phyloP scores from a whole-genome alignment of 352 stramenopile species.

The Ophiocytium majus region DNA sequence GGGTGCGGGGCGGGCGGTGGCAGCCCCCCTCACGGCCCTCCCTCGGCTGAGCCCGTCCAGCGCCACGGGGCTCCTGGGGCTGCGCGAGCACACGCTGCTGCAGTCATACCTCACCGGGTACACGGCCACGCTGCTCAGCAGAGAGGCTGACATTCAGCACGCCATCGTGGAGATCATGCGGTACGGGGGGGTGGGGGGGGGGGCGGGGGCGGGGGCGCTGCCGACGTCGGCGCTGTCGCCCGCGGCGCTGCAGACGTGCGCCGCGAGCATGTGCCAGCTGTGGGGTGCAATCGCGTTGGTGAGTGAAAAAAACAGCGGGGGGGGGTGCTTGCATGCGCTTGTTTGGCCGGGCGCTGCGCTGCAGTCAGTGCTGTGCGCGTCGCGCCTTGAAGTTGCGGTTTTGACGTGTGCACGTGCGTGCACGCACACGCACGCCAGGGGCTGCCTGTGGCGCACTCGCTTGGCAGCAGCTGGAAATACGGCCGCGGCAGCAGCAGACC shows the following conservation, averaged over 20 bases:
- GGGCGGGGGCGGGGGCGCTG: not conserved
- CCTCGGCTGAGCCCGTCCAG: conserved; percentile 30
- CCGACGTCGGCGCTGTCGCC: not conserved
- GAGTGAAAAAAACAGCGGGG: no score
- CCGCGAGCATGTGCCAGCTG: not conserved
- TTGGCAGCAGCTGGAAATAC: no score
- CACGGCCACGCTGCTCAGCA: not conserved
- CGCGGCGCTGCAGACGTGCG: not conserved
- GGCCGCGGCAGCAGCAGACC: no score
- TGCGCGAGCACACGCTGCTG: conserved; percentile 21
- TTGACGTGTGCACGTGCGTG: not conserved
- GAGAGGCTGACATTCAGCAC: not conserved
- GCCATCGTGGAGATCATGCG: not conserved
- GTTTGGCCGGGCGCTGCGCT: no score
- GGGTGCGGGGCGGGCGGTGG: not conserved
- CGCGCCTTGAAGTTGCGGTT: no score
- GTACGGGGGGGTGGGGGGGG: no score
- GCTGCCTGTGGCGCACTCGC: not conserved
- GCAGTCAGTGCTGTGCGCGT: no score
- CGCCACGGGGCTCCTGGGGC: conserved; percentile 33
- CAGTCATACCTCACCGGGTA: not conserved
- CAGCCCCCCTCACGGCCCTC: not conserved
- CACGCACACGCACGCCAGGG: not conserved
- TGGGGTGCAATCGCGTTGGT: not conserved
- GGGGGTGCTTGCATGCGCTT: no score